A percentile compares a stretch with the other conserved stretches of the same genome.
Conservation (phyloP, 495 filamentous ascomycete genomes). For the Trichoderma reesei region DNA sequence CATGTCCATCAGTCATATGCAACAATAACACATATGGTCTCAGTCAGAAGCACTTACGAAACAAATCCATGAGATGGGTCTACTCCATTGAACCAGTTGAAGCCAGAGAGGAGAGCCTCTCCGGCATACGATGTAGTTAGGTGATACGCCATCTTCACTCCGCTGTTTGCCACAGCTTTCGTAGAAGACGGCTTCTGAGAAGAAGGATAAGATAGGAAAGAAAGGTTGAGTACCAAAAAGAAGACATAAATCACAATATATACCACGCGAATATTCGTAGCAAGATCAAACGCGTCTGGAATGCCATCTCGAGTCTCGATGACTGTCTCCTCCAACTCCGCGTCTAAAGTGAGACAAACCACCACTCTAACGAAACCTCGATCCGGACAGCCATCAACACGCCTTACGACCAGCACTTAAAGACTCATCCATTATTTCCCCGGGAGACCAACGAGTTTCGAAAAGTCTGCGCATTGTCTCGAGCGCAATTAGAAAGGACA, state of each 20-base stretch:
- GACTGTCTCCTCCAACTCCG: not conserved
- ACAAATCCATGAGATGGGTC: slow-evolving; percentile 63
- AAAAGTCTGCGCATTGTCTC: not conserved
- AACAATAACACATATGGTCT: not conserved
- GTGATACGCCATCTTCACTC: slow-evolving; percentile 7
- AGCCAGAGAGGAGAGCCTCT: slow-evolving; percentile 9
- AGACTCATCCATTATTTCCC: not conserved
- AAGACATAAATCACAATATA: not conserved
- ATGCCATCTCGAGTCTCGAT: too few species aligned
- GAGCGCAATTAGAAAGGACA: not conserved
- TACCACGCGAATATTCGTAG: not conserved
- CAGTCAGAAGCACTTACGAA: slow-evolving; percentile 10
- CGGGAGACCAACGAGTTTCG: not conserved
- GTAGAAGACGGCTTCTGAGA: not conserved
- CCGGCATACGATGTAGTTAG: slow-evolving; percentile 7
- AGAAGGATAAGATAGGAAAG: not conserved
- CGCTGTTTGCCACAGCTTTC: not conserved
- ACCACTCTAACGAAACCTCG: too few species aligned
- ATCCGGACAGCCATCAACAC: too few species aligned
- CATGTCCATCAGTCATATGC: too few species aligned
- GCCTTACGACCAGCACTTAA: not conserved
- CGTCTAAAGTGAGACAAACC: too few species aligned
- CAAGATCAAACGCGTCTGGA: too few species aligned
- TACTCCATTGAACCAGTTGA: slow-evolving; percentile 16
- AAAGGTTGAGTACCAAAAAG: not conserved